Evolutionary conservation across 306 rosid species (phyloP).

Genomic region (Glycyrrhiza uralensis): DNA sequence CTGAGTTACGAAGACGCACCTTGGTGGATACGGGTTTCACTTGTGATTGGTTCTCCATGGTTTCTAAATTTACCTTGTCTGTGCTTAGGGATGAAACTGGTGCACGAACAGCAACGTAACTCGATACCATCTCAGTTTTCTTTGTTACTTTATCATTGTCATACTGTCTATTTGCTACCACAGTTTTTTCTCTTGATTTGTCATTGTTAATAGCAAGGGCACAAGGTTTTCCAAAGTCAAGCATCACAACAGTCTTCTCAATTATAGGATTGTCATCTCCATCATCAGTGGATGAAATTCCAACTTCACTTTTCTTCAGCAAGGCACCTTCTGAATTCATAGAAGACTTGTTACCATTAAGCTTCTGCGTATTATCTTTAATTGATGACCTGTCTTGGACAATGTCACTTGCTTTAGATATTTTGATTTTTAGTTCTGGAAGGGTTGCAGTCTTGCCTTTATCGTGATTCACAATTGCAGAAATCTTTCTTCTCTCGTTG

Average conservation of each 20-base stretch:
- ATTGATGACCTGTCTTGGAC: conserved; percentile 36
- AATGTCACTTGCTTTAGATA: conserved; percentile 48
- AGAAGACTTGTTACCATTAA: conserved; percentile 39
- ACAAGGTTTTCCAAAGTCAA: conserved; percentile 55
- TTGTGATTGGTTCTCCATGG: conserved; percentile 32
- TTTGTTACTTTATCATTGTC: conserved; percentile 29
- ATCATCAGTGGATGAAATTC: conserved; percentile 31
- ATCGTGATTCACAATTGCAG: conserved; percentile 73
- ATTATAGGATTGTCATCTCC: conserved; percentile 60
- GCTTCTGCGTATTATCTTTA: conserved; percentile 45
- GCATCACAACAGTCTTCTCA: conserved; percentile 78
- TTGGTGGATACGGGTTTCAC: conserved; percentile 37
- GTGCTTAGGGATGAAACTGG: conserved; percentile 35
- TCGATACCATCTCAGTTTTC: conserved; percentile 34
- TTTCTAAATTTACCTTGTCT: conserved; percentile 30
- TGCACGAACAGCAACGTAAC: conserved; percentile 36
- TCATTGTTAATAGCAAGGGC: conserved; percentile 13
- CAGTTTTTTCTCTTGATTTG: conserved; percentile 31
- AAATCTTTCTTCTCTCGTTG: conserved; percentile 61
- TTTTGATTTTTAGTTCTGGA: conserved; percentile 82
- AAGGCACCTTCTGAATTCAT: conserved; percentile 41
- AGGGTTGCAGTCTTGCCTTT: conserved; percentile 74
- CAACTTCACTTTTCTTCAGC: conserved; percentile 39
- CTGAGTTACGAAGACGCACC: conserved; percentile 46
- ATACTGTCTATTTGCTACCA: conserved; percentile 22